Base-by-base conservation (phyloP, 2,329 filamentous ascomycete genomes). In the Magnaporthiopsis poae region DNA sequence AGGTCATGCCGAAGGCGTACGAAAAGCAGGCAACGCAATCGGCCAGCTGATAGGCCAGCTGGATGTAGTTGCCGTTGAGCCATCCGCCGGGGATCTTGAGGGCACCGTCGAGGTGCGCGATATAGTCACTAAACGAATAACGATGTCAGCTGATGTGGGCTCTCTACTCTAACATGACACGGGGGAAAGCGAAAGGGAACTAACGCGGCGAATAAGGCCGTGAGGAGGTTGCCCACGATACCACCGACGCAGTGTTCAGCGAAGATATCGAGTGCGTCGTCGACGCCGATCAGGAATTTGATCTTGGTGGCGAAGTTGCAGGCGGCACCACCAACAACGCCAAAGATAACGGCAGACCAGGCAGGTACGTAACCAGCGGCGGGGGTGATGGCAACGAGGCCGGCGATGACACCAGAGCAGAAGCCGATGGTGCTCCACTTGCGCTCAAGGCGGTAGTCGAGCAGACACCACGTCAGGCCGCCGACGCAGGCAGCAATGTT, bases 341-440 rank as follows among this genome's bases (percentile, higher is more conserved):
- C 86, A 67, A 86, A 86, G 71, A 86, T 79, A 67, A 88, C 79
- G 9, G 85, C 80, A 1, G 80, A 81, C 80, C 86, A 86, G 39
- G 84, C 82, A 5, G 91, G 90, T 0, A 96, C 87, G 79, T 70
- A 75, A 74, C 90, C 92, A 67, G 91, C 95, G 39, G 90, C 92
- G 8, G 92, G 92, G 11, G 92, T 96, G 70, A 96, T 96, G 67
- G 89, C 88, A 7, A 96, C 92, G 27, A 96, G 83, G 27, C 92
- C 92, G 46, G 92, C 90, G 72, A 96, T 89, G 31, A 96, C 90
- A 69, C 92, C 92, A 0, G 90, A 95, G 80, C 92, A 96, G 82
- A 96, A 96, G 2, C 92, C 92, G 33, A 96, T 92, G 1, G 91
- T 94, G 0, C 91, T 96, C 90, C 91, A 96, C 80, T 96, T 96